phyloP scores from a whole-genome alignment of 1,284 basidiomycete species.

The Cutaneotrichosporon dermatis region DNA sequence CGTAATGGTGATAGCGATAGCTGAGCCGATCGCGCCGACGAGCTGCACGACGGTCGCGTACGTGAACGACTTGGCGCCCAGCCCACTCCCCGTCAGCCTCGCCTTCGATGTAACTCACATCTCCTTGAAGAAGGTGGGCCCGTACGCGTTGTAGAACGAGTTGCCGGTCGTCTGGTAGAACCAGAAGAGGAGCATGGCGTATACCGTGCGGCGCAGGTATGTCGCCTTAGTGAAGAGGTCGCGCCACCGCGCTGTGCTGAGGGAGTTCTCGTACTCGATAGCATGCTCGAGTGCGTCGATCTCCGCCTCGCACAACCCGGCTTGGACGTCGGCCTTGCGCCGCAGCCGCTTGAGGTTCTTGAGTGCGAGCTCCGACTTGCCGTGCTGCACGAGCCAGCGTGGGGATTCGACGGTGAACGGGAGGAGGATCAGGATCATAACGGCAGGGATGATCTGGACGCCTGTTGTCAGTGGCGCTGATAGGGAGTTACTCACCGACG shows the following conservation, averaged over 20 bases:
- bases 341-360: conserved; percentile 19
- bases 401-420: conserved; percentile 24
- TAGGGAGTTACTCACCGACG: conserved; percentile 8
- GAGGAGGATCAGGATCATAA: conserved; percentile 10
- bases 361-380: conserved; percentile 16
- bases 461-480: not conserved
- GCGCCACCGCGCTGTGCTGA: conserved; percentile 15
- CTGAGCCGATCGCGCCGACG: conserved; percentile 13
- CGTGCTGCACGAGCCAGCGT: conserved; percentile 23
- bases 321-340: conserved; percentile 12
- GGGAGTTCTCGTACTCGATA: conserved; percentile 9
- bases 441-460: conserved; percentile 19
- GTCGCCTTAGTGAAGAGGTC: conserved; percentile 22
- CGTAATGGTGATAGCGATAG: conserved; percentile 15
- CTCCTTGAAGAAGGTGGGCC: conserved; percentile 21
- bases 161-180: conserved; percentile 23
- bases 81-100: conserved; percentile 4
- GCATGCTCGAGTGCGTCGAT: conserved; percentile 23
- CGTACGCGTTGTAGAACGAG: conserved; percentile 24
- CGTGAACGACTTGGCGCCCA: conserved; percentile 22
- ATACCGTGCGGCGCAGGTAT: conserved; percentile 17
- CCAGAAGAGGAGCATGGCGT: conserved; percentile 9
- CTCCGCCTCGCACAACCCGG: conserved; percentile 17
- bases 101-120: not conserved
- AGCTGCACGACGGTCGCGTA: conserved; percentile 22